phyloP scores from a whole-genome alignment of 2,329 filamentous ascomycete genomes.

The Metarhizium brunneum region DNA sequence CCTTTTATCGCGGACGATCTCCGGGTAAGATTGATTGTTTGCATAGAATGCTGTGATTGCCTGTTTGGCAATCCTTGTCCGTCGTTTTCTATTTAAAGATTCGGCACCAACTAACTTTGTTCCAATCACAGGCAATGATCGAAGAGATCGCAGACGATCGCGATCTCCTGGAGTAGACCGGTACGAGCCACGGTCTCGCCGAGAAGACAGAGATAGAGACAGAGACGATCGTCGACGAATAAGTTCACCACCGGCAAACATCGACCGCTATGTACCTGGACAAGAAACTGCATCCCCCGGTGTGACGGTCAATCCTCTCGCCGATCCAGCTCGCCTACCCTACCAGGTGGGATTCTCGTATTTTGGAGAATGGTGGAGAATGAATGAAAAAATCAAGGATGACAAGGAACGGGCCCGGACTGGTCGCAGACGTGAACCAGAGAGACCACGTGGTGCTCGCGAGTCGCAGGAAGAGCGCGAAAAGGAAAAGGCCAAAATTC shows the following conservation, averaged over 20 bases:
- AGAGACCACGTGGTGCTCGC: constrained; percentile 52
- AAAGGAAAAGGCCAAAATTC: constrained; percentile 70
- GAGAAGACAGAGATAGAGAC: constrained; percentile 58
- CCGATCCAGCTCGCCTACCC: constrained; percentile 62
- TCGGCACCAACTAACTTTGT: not conserved
- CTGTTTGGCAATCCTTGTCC: not conserved
- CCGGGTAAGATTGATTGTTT: constrained; percentile 47
- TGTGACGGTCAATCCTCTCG: constrained; percentile 52
- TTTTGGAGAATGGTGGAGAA: constrained; percentile 79
- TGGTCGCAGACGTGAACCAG: constrained; percentile 58
- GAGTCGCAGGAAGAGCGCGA: constrained; percentile 66
- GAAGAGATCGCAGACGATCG: constrained; percentile 53
- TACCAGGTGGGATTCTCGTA: constrained; percentile 81
- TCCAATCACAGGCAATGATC: constrained; percentile 39
- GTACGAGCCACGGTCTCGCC: constrained; percentile 62
- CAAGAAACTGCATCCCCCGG: constrained; percentile 45
- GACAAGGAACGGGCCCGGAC: constrained; percentile 64
- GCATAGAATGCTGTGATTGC: not conserved
- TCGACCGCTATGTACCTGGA: constrained; percentile 78
- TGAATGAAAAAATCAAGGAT: constrained; percentile 74
- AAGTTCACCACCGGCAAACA: constrained; percentile 56
- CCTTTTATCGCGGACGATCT: constrained; percentile 58
- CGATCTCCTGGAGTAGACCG: constrained; percentile 68
- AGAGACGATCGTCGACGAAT: constrained; percentile 56
- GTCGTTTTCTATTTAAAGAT: not conserved